A percentile compares a stretch with the other conserved stretches of the same genome.
Evolutionary conservation across 495 filamentous ascomycete species (phyloP).

Genomic region (Astrocystis sublimbata): DNA sequence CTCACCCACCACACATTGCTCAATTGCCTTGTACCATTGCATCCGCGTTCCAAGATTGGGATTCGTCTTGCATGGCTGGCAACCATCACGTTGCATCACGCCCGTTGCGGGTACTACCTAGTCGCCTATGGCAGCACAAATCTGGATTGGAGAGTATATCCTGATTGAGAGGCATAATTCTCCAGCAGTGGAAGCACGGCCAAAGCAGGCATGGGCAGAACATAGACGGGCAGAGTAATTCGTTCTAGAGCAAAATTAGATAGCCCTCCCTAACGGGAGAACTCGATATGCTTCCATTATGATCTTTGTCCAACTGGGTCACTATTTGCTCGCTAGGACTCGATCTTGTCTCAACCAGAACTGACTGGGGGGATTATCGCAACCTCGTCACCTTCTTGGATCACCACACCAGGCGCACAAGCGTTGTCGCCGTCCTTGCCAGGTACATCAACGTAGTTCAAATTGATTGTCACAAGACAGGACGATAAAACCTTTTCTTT

Average conservation of each 20-base stretch:
- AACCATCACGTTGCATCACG: conserved; percentile 20
- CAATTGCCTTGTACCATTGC: conserved; percentile 40
- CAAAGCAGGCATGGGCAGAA: neutral
- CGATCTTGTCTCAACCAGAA: conserved; percentile 54
- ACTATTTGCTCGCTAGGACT: neutral
- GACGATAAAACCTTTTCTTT: conserved; percentile 67
- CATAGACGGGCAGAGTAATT: too few species aligned
- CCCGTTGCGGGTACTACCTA: conserved; percentile 24
- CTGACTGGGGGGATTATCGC: conserved; percentile 98
- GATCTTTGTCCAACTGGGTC: too few species aligned
- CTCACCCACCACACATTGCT: conserved; percentile 54
- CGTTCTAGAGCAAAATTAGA: too few species aligned
- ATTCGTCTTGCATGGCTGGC: conserved; percentile 29
- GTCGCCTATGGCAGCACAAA: too few species aligned
- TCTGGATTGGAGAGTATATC: too few species aligned
- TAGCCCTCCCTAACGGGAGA: too few species aligned
- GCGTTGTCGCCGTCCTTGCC: conserved; percentile 42
- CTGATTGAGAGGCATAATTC: too few species aligned
- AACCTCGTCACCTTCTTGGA: conserved; percentile 83
- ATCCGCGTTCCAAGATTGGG: conserved; percentile 40
- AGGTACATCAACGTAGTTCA: conserved; percentile 80
- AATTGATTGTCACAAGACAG: conserved; percentile 82
- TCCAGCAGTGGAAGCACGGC: neutral
- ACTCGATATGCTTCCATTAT: too few species aligned
- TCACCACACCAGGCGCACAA: conserved; percentile 41